Evolutionary conservation across 257 asterid species (phyloP), one percentile per base, ranked within the genome.

Genomic region (Gynochthodes officinalis): DNA sequence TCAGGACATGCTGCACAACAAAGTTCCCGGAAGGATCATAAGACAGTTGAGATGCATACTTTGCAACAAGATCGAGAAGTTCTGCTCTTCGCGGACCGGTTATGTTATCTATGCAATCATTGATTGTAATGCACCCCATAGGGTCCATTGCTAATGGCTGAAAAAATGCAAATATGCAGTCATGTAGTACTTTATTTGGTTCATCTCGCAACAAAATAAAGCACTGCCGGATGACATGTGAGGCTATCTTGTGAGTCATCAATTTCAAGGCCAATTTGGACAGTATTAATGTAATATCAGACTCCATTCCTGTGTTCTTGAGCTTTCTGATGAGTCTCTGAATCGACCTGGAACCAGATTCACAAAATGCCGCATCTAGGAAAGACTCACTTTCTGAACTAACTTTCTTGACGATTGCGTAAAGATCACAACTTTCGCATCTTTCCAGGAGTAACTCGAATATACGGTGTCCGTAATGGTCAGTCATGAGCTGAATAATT

Each of bases 11-110:
- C 73, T 88, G 91, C 70, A 88, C 86, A 0, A 83, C 85, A 28
- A 75, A 82, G 73, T 84, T 88, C 90, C 95, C 91, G 0, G 67
- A 86, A 30, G 71, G 78, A 72, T 86, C 83, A 18, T 68, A n/a
- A 3, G 87, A 57, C 8, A 88, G 84, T 32, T 21, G 50, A 35
- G 21, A 48, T 0, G 90, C 70, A 21, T 30, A 1, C 2, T 67
- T 15, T 7, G 83, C 89, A 23, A 88, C 75, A 1, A 0, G 5
- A 19, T 39, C 0, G 4, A 86, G 85, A 33, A 88, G 85, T 44
- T 0, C 37, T 10, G 15, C 18, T 67, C 82, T 71, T 2, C 40
- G 74, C 1, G 2, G 19, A 7, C 85, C 84, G 7, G 60, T 4
- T 30, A 78, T 71, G 16, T 40, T 39, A 48, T 30, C 16, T 2